Percentiles rank a stretch among this genome's conserved stretches.
Conservation (phyloP, 257 asterid genomes). For the Solanum habrochaites region DNA sequence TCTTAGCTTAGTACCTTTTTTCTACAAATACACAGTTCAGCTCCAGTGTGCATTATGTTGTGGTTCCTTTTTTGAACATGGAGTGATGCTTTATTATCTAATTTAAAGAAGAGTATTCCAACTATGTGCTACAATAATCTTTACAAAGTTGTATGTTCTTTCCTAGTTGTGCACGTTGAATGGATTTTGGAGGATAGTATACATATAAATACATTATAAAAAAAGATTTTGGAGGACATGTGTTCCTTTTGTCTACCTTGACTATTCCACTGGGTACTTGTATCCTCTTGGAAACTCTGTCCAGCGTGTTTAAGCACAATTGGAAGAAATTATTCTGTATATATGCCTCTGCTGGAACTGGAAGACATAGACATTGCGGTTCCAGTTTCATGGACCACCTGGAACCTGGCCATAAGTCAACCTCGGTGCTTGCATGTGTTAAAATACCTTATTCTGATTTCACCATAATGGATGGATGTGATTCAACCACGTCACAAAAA, state of each 20-base stretch:
- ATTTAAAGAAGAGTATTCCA: background rate
- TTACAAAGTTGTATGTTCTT: background rate
- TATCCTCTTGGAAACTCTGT: background rate
- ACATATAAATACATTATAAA: background rate
- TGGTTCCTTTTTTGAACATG: background rate
- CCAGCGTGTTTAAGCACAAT: background rate
- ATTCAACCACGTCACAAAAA: background rate
- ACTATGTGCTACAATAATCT: background rate
- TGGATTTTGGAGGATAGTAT: background rate
- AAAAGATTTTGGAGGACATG: background rate
- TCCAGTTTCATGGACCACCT: background rate
- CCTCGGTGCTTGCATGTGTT: background rate
- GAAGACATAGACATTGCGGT: background rate
- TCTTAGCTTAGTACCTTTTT: background rate
- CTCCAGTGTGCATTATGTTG: background rate
- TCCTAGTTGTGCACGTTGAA: background rate
- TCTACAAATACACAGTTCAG: background rate
- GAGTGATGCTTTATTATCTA: background rate
- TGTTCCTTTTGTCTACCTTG: background rate
- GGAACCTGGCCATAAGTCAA: background rate
- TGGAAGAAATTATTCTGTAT: background rate
- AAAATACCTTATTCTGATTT: background rate
- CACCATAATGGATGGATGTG: background rate
- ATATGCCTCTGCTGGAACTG: background rate
- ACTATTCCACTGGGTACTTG: background rate